Evolutionary conservation across 768 basidiomycete genomes (phyloP).

Genomic region (Mycena pura): DNA sequence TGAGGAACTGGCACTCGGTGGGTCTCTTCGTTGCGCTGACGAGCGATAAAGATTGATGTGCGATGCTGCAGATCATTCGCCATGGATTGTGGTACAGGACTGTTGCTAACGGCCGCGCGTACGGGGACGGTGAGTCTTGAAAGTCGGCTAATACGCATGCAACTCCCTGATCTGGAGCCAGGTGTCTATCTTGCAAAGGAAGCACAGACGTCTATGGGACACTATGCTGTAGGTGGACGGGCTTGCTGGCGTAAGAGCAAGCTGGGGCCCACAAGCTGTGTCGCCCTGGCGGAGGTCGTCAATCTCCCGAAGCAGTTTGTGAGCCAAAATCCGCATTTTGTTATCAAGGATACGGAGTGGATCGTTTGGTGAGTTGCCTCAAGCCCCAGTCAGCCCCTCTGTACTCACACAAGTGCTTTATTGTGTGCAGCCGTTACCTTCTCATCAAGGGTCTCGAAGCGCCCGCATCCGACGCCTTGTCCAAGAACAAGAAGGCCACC

Average conservation of each 20-base stretch:
- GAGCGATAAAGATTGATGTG: neutral
- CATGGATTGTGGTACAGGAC: constrained; percentile 72
- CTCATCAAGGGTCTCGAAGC: constrained; percentile 46
- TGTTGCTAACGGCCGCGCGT: constrained; percentile 63
- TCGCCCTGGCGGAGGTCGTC: constrained; percentile 70
- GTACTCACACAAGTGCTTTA: too few species aligned
- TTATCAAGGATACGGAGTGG: constrained; percentile 71
- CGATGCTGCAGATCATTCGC: constrained; percentile 63
- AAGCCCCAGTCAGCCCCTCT: too few species aligned
- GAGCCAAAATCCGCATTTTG: constrained; percentile 58
- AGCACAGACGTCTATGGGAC: constrained; percentile 51
- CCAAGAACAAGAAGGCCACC: constrained; percentile 20
- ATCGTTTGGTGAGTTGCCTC: constrained; percentile 63
- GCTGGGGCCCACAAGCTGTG: constrained; percentile 53
- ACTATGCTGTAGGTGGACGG: constrained; percentile 45
- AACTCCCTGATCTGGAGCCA: constrained; percentile 30
- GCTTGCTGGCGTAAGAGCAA: constrained; percentile 59
- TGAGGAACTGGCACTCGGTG: constrained; percentile 77
- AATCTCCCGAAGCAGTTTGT: constrained; percentile 65
- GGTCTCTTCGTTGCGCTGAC: constrained; percentile 13
- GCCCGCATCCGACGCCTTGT: neutral
- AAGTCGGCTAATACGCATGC: neutral
- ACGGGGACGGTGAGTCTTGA: constrained; percentile 58
- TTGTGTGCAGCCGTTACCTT: constrained; percentile 60
- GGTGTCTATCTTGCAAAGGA: constrained; percentile 77